Evolutionary conservation across 345 rosid species (phyloP).

Genomic region (Populus ilicifolia): DNA sequence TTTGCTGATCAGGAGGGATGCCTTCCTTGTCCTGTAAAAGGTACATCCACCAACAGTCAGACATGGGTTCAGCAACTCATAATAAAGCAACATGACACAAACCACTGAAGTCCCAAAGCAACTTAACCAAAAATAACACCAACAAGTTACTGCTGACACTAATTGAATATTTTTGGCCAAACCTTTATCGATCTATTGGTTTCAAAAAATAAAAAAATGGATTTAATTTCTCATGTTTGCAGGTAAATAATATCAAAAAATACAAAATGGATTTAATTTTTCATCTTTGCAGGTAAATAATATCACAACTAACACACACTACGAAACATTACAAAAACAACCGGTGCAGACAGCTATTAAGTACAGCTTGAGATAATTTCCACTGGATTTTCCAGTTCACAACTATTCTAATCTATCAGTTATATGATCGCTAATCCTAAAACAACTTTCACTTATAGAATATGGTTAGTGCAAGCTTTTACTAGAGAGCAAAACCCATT

Average conservation of each 20-base stretch:
- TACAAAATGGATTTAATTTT: not conserved
- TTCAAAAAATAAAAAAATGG: not conserved
- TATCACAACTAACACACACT: not conserved
- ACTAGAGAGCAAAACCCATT: not conserved
- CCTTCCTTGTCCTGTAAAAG: conserved; percentile 83
- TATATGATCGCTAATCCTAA: not conserved
- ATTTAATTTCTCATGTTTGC: not conserved
- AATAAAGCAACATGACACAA: not conserved
- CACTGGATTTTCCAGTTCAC: not conserved
- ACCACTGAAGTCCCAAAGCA: not conserved
- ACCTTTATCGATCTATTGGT: not conserved
- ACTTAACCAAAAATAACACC: not conserved
- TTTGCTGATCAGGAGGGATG: conserved; percentile 93
- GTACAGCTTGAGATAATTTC: not conserved
- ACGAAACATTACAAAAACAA: not conserved
- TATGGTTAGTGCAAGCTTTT: not conserved
- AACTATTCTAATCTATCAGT: not conserved
- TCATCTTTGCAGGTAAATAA: not conserved
- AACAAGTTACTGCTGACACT: not conserved
- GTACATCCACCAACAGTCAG: not conserved
- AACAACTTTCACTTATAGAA: not conserved
- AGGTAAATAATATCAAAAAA: not conserved
- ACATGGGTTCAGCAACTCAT: not conserved
- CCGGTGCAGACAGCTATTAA: not conserved
- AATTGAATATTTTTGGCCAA: not conserved